Base-by-base conservation (phyloP, 129 eudicot genomes). In the Solidago caesia region DNA sequence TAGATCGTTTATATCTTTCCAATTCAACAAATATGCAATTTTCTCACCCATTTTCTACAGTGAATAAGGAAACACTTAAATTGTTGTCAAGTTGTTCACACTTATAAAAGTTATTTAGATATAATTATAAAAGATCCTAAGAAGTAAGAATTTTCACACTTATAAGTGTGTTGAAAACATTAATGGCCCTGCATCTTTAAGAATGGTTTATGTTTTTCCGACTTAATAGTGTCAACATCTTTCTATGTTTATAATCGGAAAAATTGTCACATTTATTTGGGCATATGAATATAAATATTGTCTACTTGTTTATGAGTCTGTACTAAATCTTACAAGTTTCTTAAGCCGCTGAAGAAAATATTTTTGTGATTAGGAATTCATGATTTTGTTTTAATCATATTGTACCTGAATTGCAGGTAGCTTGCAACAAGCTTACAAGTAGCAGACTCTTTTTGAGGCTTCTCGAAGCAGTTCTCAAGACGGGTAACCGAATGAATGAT, bases 401-500 rank as follows among this genome's bases (percentile, higher is more conserved):
- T 48, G 52, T 1, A n/a, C 21, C 6, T 49, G 62, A 80, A 67
- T 67, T 62, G 45, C 86, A 92, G 97, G 96, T 83, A 10, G 97
- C 96, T 14, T 92, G 93, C 65, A 83, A 84, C 41, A 89, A 92
- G 51, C 91, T 92, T 33, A 87, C 68, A 79, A 92, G 86, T 78
- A 92, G 89, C 82, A 80, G 97, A 82, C 81, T 92, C 51, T 92
- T 92, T 88, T 72, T 92, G 48, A 90, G 92, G 80, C 98, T 93
- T 42, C 73, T 93, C 53, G 98, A 93, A 84, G 98, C 98, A 33
- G 96, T 93, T 75, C 90, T 93, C 43, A 93, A 93, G 72, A 93
- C 98, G 2, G 98, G 98, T 13, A 93, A 93, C 72, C 91, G 98
- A 12, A 93, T 93, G 98, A 93, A 93, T 48, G 91, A 78, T 33